These are phyloP conservation scores for Colletotrichum caudatum DNA, from an alignment of 2,329 filamentous ascomycete genomes.

Conservation along the genomic window DNA sequence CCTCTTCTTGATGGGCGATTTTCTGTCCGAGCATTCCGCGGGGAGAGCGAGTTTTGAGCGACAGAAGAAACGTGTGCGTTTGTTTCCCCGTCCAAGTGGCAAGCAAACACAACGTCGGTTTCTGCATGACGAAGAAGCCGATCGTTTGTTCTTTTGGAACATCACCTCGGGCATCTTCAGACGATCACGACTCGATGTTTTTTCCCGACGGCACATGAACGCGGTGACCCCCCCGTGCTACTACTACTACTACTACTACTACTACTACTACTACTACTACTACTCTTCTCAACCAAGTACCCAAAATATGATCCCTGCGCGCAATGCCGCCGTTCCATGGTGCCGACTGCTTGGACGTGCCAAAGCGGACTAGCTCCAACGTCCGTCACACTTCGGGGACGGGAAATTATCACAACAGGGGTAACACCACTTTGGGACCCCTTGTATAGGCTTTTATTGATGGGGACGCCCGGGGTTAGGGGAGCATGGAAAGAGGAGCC, in stretches of 20 bases:
- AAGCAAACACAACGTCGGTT: background rate
- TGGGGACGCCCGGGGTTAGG: constrained; percentile 17
- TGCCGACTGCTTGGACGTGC: constrained; percentile 39
- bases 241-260: too few relatives aligned
- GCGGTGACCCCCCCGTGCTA: too few relatives aligned
- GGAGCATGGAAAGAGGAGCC: background rate
- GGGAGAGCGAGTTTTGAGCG: background rate
- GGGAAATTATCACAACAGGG: constrained; percentile 42
- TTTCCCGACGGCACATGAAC: too few relatives aligned
- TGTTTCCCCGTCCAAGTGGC: background rate
- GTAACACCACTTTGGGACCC: constrained; percentile 31
- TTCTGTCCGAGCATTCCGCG: constrained; percentile 9
- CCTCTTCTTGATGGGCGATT: constrained; percentile 7
- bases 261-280: too few relatives aligned
- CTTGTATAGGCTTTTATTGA: constrained; percentile 31
- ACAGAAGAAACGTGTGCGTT: background rate
- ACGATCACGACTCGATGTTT: background rate
- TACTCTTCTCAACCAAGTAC: background rate
- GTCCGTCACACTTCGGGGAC: constrained; percentile 35
- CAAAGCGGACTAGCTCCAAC: constrained; percentile 37
- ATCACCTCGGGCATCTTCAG: background rate
- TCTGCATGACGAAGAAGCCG: background rate
- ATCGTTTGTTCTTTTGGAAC: background rate
- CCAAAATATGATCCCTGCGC: constrained; percentile 21
- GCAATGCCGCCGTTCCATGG: constrained; percentile 30